These are phyloP conservation scores for Ogataea saltuana DNA, from an alignment of 805 yeast species.

Conservation along the genomic window DNA sequence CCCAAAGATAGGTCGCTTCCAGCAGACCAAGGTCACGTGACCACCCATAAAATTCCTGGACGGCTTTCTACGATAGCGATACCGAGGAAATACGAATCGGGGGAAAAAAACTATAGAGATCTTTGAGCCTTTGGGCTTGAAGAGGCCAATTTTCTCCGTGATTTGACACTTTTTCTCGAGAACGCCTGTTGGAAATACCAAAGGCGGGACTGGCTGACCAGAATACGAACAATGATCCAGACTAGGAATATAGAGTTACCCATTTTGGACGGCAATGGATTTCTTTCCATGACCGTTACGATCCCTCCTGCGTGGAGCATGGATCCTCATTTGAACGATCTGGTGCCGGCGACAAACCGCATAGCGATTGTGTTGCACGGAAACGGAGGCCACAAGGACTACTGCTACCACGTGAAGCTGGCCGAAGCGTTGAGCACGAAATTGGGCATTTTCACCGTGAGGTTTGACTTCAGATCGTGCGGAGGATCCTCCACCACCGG, in stretches of 20 bases:
- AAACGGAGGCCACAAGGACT: slow-evolving; percentile 79
- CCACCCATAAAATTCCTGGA: no score
- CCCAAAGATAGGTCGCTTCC: no score
- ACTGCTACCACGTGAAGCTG: slow-evolving; percentile 65
- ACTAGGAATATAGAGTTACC: slow-evolving; percentile 15
- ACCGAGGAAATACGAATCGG: no score
- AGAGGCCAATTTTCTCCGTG: no score
- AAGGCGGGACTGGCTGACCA: no score
- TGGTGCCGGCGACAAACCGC: slow-evolving; percentile 24
- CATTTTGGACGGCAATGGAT: slow-evolving; percentile 9
- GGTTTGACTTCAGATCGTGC: slow-evolving; percentile 86
- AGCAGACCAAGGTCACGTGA: no score
- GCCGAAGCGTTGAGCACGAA: slow-evolving; percentile 60
- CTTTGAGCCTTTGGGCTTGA: no score
- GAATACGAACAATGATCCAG: no score
- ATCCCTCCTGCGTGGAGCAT: slow-evolving; percentile 20
- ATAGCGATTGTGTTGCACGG: slow-evolving; percentile 75
- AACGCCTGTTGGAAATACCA: no score
- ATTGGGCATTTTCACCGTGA: slow-evolving; percentile 61
- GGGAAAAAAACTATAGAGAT: no score
- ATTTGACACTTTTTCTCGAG: no score
- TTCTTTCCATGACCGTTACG: slow-evolving; percentile 24
- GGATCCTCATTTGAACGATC: slow-evolving; percentile 14
- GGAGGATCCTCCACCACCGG: slow-evolving; percentile 61
- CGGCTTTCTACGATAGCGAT: no score